Base-by-base conservation (phyloP, 495 filamentous ascomycete species). In the Aspergillus haitiensis region DNA sequence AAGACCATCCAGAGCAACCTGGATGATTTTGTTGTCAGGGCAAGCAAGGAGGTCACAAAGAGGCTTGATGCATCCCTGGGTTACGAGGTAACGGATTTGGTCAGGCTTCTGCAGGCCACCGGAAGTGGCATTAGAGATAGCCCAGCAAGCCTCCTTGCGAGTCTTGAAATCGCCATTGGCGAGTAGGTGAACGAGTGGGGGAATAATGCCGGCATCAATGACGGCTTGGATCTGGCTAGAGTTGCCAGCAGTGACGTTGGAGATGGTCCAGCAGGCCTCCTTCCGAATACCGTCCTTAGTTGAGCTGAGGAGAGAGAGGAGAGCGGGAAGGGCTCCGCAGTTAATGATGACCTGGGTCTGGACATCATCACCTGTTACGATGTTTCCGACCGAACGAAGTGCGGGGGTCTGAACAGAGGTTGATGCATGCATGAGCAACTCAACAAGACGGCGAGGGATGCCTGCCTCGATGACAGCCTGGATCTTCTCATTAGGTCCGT, bases 281-380 rank as follows among this genome's bases (percentile, higher is more conserved):
- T 99, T 99, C 56, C 95, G 92, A 60, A 99, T 99, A 10, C 95
- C 95, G 67, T 99, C 95, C 81, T 99, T 99, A 70, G 88, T 90
- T 55, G 94, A 98, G 78, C 92, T 89, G 55, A 99, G 81, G 8
- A 99, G 88, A 27, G 93, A 93, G 33, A 97, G 82, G 16, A 99
- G 82, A 57, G 93, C 96, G 39, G 93, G 88, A 12, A 99, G 81
- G 51, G 95, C 86, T 51, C 95, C 95, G 67, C 91, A 96, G 83
- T 99, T 99, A 73, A 99, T 98, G 73, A 99, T 97, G 55, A 99
- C 92, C 71, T 99, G 95, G 12, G 95, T 99, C 74, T 99, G 95
- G 32, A 98, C 89, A 71, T 99, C 95, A 68, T 99, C 95, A 63
- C 95, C 95, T 52, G 95, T 99, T 44, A 99, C 95, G 63, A 99